Base-by-base conservation (phyloP, 306 rosid species). In the Trifolium subterraneum region DNA sequence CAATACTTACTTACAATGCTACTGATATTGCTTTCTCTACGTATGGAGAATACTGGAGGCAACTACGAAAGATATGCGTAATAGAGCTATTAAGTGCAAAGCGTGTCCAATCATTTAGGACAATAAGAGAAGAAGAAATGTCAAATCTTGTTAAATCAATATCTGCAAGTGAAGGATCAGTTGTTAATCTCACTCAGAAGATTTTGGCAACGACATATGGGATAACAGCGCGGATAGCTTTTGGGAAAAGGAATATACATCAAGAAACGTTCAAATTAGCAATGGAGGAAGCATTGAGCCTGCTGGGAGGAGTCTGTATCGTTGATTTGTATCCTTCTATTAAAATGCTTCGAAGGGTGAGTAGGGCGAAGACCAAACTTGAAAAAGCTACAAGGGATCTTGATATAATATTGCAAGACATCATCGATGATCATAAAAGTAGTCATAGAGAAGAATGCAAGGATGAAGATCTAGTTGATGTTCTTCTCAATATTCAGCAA, bases 111-210 rank as follows among this genome's bases (percentile, higher is more conserved):
- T 80, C 79, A 35, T 80, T 80, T 9, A 3, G 39, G 20, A 55
- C 20, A 31, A 45, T 82, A 13, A 78, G 86, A 58, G 83, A 82
- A 52, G 83, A 68, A 0, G 83, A 78, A 10, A 74, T 78, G 2
- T 23, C 54, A 10, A 14, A 56, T 2, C 19, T 78, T 0, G 39
- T 78, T 10, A 55, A 47, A 18, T 35, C 22, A 74, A 63, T 82
- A 42, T 7, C 19, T 23, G 51, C 65, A 54, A 62, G 47, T 73
- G 86, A 78, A 78, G 77, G 44, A 61, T 68, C 52, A 0, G 7
- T 69, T 61, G 44, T 61, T 61, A 61, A 61, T 61, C 67, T 29
- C 3, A 7, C 23, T 31, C 15, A 33, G 0, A 35, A 15, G 13
- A 61, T 61, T n/a, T 33, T 8, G 25, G 1, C 7, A 8, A 8